phyloP scores from a whole-genome alignment of 2,329 filamentous ascomycete genomes.

The Neobulgaria alba region DNA sequence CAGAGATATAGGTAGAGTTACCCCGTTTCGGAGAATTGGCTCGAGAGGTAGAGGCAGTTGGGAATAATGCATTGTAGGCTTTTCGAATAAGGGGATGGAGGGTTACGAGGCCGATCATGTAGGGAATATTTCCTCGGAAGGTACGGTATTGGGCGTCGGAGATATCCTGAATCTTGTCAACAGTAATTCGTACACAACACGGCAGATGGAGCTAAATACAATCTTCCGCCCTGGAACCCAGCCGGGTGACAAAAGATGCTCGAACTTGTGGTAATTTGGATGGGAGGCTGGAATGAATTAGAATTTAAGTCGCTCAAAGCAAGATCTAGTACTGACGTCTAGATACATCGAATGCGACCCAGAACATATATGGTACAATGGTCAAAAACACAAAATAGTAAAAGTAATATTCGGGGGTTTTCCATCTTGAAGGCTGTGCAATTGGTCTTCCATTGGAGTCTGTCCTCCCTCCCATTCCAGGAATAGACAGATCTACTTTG shows the following conservation, averaged over 20 bases:
- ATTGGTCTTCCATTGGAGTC: slow-evolving; percentile 36
- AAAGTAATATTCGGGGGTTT: slow-evolving; percentile 73
- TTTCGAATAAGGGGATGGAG: slow-evolving; percentile 73
- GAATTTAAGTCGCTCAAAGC: slow-evolving; percentile 5
- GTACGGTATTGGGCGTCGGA: slow-evolving; percentile 81
- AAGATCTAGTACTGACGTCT: slow-evolving; percentile 47
- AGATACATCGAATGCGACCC: slow-evolving; percentile 78
- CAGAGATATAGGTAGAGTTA: slow-evolving; percentile 33
- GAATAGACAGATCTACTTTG: slow-evolving; percentile 24
- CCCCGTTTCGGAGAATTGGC: slow-evolving; percentile 23
- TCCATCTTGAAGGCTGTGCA: slow-evolving; percentile 66
- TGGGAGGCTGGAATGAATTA: slow-evolving; percentile 54
- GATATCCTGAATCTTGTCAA: slow-evolving; percentile 53
- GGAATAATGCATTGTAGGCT: slow-evolving; percentile 49
- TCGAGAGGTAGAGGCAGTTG: slow-evolving; percentile 14
- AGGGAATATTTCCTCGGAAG: slow-evolving; percentile 81
- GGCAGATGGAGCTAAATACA: slow-evolving; percentile 35
- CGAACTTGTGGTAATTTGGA: slow-evolving; percentile 69
- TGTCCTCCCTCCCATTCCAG: slow-evolving; percentile 26
- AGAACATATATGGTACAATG: slow-evolving; percentile 80
- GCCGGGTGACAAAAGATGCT: slow-evolving; percentile 62
- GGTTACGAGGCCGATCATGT: slow-evolving; percentile 63
- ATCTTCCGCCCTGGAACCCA: slow-evolving; percentile 93
- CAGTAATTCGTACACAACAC: no score
- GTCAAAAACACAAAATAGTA: slow-evolving; percentile 64